phyloP scores from a whole-genome alignment of 257 asterid species.

The Rhazya stricta region DNA sequence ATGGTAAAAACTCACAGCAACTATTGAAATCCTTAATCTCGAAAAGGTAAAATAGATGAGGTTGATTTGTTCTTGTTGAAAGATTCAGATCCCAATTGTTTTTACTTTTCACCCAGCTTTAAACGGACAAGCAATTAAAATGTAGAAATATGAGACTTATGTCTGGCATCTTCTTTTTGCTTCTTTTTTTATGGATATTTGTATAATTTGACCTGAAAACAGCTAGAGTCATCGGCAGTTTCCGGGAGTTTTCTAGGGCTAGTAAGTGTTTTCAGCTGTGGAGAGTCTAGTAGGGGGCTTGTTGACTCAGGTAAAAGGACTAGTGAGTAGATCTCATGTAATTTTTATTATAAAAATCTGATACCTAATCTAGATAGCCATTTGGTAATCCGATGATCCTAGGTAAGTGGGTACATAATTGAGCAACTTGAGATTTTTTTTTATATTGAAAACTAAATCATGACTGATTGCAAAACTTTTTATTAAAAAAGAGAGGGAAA shows the following conservation, averaged over 20 bases:
- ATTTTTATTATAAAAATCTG: background rate
- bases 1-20: background rate
- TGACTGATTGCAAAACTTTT: background rate
- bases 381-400: background rate
- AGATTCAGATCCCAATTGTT: background rate
- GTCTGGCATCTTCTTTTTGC: background rate
- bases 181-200: background rate
- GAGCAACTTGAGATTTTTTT: too few relatives aligned
- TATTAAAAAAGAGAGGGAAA: background rate
- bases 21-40: too few relatives aligned
- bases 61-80: background rate
- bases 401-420: background rate
- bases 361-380: background rate
- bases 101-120: background rate
- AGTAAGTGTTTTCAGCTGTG: too few relatives aligned
- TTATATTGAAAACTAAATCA: background rate
- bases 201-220: background rate
- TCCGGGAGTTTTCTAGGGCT: background rate
- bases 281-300: too few relatives aligned
- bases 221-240: too few relatives aligned
- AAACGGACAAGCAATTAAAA: too few relatives aligned
- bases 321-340: background rate
- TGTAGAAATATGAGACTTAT: background rate
- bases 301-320: background rate
- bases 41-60: background rate